Percentiles rank a stretch among this genome's conserved stretches.
phyloP scores from a whole-genome alignment of 225 moss, liverwort and hornwort species.

The Pseudisothecium myosuroides region DNA sequence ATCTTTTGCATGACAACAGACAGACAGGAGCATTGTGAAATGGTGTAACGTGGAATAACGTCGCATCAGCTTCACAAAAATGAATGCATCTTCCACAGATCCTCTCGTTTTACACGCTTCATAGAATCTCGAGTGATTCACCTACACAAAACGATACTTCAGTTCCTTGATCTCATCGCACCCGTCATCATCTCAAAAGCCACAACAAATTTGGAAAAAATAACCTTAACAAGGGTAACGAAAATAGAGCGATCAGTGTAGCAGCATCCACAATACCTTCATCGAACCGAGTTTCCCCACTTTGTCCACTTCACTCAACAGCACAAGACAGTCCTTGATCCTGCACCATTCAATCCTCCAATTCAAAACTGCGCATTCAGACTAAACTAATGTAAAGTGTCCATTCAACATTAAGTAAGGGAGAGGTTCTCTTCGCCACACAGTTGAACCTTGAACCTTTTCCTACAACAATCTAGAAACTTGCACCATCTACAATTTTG shows the following conservation, averaged over 20 bases:
- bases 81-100: constrained; percentile 68
- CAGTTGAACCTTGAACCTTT: not conserved
- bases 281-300: constrained; percentile 41
- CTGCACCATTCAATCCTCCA: constrained; percentile 22
- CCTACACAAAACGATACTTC: constrained; percentile 25
- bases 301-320: constrained; percentile 75
- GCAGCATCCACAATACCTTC: constrained; percentile 39
- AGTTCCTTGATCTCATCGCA: not conserved
- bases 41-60: constrained; percentile 46
- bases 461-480: not conserved
- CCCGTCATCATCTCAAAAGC: not conserved
- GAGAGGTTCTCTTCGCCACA: not conserved
- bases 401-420: not conserved
- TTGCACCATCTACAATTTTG: not conserved
- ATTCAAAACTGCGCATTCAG: not conserved
- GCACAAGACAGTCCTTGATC: constrained; percentile 56
- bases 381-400: not conserved
- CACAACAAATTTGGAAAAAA: not conserved
- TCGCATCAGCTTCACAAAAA: constrained; percentile 55
- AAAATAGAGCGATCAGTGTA: not conserved
- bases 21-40: constrained; percentile 87
- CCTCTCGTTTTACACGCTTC: constrained; percentile 57
- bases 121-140: constrained; percentile 72
- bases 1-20: constrained; percentile 77
- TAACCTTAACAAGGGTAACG: not conserved